Conservation (phyloP, 2,329 filamentous ascomycete genomes). For the Aspergillus texensis region DNA sequence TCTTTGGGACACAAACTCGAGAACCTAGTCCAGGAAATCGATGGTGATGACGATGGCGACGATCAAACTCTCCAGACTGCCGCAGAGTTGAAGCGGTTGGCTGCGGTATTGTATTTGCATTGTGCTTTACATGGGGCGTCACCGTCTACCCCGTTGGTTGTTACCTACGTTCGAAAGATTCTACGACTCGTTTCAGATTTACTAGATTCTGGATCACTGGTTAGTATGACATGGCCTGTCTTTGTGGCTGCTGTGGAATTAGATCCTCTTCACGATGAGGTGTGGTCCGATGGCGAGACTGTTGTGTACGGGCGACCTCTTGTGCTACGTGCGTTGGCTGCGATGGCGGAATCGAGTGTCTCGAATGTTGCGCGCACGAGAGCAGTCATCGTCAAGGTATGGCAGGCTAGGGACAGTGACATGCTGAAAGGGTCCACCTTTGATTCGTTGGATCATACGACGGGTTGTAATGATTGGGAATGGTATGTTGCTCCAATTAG, state of each 20-base stretch:
- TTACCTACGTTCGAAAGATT: conserved; percentile 37
- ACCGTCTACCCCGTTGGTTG: conserved; percentile 42
- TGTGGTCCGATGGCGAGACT: conserved; percentile 30
- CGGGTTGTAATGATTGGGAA: conserved; percentile 45
- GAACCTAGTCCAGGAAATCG: conserved; percentile 37
- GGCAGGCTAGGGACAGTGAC: conserved; percentile 48
- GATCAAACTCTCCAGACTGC: conserved; percentile 38
- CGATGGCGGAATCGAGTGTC: conserved; percentile 46
- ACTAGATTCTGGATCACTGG: conserved; percentile 34
- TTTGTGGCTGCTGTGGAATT: conserved; percentile 51
- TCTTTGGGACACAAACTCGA: conserved; percentile 38
- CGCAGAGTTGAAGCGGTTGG: conserved; percentile 49
- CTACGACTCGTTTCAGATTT: conserved; percentile 38
- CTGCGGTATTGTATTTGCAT: conserved; percentile 50
- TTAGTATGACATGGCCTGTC: conserved; percentile 46
- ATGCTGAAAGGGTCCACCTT: conserved; percentile 27
- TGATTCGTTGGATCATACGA: conserved; percentile 14
- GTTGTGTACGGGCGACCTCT: conserved; percentile 40
- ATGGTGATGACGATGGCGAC: conserved; percentile 29
- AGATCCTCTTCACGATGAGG: conserved; percentile 40
- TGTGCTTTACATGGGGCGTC: conserved; percentile 49
- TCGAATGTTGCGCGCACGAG: conserved; percentile 49
- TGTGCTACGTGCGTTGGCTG: conserved; percentile 44
- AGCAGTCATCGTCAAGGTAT: conserved; percentile 52
- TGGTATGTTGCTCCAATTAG: conserved; percentile 47